Evolutionary conservation across 345 rosid genomes (phyloP), one percentile per base, ranked within the genome.

Genomic region (Eucalyptus leucophloia): DNA sequence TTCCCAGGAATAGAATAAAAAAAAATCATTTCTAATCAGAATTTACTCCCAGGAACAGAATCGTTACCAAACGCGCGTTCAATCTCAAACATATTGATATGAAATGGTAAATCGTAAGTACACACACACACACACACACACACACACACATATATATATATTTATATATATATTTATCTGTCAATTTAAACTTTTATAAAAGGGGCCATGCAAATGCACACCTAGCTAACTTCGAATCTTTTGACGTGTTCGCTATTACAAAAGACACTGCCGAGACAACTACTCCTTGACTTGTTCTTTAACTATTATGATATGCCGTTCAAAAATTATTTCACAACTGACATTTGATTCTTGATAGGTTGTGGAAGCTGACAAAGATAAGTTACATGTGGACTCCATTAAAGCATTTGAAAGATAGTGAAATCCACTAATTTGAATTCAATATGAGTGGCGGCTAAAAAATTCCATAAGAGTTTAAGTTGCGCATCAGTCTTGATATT

Each of bases 161-260:
- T 7, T 0, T 51, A 30, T 30, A 0, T 62, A n/a, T 62, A 2
- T 30, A 62, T 15, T 21, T n/a, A 67, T 15, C 18, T 9, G 4
- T 34, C 24, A 18, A 5, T 34, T 69, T 9, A 18, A 69, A 69
- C 15, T 72, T 34, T 34, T 19, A 19, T 6, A 72, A 18, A 34
- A 37, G 40, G 40, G 80, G 80, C 12, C 19, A 67, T 16, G 80
- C 11, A 17, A 67, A n/a, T 9, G 37, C 37, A 34, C 24, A 18
- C 24, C 45, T 5, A 37, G 15, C 23, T 32, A 72, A 72, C 23
- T 72, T 34, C 13, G 14, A 72, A 37, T 72, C 82, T 34, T 34
- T 37, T 18, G 44, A 69, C 80, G 5, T 32, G 80, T 67, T 65
- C 40, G 7, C 80, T 67, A 16, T 37, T 16, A 17, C 40, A 16